Evolutionary conservation across 768 basidiomycete species (phyloP).

Genomic region (Vararia minispora): DNA sequence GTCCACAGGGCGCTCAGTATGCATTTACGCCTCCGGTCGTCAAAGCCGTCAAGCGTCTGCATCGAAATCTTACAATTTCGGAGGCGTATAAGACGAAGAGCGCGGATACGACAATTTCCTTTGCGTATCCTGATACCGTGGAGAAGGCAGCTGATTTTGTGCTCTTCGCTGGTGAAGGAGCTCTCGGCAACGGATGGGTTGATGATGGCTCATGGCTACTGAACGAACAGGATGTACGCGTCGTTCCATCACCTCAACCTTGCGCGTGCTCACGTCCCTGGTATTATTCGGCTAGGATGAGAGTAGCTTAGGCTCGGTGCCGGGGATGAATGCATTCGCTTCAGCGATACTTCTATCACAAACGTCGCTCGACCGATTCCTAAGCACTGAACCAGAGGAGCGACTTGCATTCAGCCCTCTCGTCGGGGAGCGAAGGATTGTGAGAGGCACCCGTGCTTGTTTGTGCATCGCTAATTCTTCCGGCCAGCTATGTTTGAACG

Average conservation of each 20-base stretch:
- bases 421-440: slow-evolving; percentile 8
- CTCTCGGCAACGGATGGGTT: slow-evolving; percentile 31
- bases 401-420: slow-evolving; percentile 6
- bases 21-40: slow-evolving; percentile 58
- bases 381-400: slow-evolving; percentile 20
- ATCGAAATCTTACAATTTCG: slow-evolving; percentile 48
- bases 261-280: background rate
- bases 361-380: slow-evolving; percentile 40
- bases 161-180: slow-evolving; percentile 47
- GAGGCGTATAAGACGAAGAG: slow-evolving; percentile 48
- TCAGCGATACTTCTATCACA: slow-evolving; percentile 54
- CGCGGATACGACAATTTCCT: slow-evolving; percentile 29
- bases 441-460: slow-evolving; percentile 1
- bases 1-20: slow-evolving; percentile 15
- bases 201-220: slow-evolving; percentile 51
- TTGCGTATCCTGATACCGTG: slow-evolving; percentile 53
- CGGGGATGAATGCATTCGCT: slow-evolving; percentile 62
- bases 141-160: slow-evolving; percentile 44
- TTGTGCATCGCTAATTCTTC: background rate
- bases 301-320: slow-evolving; percentile 37
- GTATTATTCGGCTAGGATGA: slow-evolving; percentile 38
- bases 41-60: slow-evolving; percentile 59
- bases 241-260: too few species aligned
- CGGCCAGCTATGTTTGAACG: slow-evolving; percentile 12
- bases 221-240: slow-evolving; percentile 41